A percentile compares a stretch with the other conserved stretches of the same genome.
Conservation (phyloP, 306 rosid genomes). For the Datisca glomerata region DNA sequence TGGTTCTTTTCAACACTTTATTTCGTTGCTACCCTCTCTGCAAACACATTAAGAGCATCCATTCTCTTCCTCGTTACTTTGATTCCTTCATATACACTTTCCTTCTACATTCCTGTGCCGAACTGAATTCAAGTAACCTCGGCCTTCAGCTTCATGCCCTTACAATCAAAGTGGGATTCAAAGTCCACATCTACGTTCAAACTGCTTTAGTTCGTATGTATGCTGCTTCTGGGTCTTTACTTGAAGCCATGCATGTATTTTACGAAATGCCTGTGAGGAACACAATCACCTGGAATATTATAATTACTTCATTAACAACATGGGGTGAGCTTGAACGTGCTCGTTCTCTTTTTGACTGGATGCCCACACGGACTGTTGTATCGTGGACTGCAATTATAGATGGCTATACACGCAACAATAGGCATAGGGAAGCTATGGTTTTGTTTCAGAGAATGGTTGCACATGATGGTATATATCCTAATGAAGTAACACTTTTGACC, state of each 20-base stretch:
- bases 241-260: conserved; percentile 36
- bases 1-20: conserved; percentile 42
- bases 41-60: background rate
- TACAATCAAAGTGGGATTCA: conserved; percentile 46
- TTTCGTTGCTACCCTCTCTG: conserved; percentile 34
- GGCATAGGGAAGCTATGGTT: conserved; percentile 32
- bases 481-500: conserved; percentile 45
- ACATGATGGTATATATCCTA: conserved; percentile 34
- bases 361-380: conserved; percentile 44
- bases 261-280: conserved; percentile 39
- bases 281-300: conserved; percentile 59
- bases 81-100: conserved; percentile 48
- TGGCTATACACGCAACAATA: conserved; percentile 33
- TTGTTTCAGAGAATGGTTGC: conserved; percentile 47
- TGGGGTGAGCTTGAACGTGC: conserved; percentile 49
- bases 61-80: conserved; percentile 10
- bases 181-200: conserved; percentile 43
- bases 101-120: conserved; percentile 42
- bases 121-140: conserved; percentile 1
- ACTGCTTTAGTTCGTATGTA: conserved; percentile 44
- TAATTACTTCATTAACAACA: conserved; percentile 40
- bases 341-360: conserved; percentile 31
- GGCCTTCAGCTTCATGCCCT: conserved; percentile 52
- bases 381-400: conserved; percentile 71
- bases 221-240: conserved; percentile 28